phyloP scores from a whole-genome alignment of 2,329 filamentous ascomycete genomes.

The Boeremia exigua region DNA sequence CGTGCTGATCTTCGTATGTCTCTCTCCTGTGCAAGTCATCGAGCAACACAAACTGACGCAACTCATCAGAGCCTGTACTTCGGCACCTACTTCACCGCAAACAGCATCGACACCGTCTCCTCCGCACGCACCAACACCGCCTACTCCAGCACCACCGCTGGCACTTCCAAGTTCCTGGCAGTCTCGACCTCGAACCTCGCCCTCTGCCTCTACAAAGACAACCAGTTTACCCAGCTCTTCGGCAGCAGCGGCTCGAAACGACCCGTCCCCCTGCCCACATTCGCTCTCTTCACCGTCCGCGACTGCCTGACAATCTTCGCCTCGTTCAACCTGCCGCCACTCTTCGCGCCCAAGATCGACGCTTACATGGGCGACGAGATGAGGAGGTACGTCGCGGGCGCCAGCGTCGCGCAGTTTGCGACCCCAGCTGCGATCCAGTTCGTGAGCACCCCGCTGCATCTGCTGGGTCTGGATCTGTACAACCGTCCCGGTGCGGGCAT shows the following conservation, averaged over 20 bases:
- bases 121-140: constrained; percentile 65
- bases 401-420: constrained; percentile 73
- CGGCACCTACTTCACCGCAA: constrained; percentile 88
- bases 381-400: constrained; percentile 58
- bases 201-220: constrained; percentile 89
- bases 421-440: constrained; percentile 82
- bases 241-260: constrained; percentile 58
- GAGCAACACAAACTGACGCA: neutral
- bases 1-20: constrained; percentile 63
- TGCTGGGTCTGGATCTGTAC: constrained; percentile 85
- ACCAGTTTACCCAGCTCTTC: constrained; percentile 82
- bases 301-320: constrained; percentile 92
- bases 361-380: constrained; percentile 49
- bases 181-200: constrained; percentile 84
- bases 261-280: constrained; percentile 71
- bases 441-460: constrained; percentile 80
- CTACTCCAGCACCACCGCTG: constrained; percentile 71
- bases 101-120: constrained; percentile 79
- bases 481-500: constrained; percentile 66
- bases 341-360: constrained; percentile 73
- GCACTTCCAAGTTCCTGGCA: constrained; percentile 79
- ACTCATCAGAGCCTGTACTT: constrained; percentile 69
- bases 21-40: neutral
- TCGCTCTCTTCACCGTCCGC: constrained; percentile 78
- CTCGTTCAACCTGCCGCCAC: constrained; percentile 84